Base-by-base conservation (phyloP, 768 basidiomycete species). In the Suillus weaverae region DNA sequence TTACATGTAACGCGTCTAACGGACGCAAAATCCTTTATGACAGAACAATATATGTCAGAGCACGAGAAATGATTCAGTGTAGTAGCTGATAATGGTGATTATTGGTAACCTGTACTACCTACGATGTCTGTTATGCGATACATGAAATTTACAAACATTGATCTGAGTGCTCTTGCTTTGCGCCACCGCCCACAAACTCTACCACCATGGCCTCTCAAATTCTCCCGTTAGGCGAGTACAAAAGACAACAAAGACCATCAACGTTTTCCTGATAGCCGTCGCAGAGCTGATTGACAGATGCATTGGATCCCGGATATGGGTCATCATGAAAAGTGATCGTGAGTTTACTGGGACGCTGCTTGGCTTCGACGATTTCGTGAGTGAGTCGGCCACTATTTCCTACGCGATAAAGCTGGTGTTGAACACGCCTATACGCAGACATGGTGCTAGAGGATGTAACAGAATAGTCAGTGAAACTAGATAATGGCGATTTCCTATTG, bases 301-400 rank as follows among this genome's bases (percentile, higher is more conserved):
- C 74, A 99, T 98, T 75, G 97, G 97, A 63, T 97, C 95, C 39
- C 87, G 88, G 57, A 96, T 99, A 73, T 97, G 95, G 94, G 97
- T 99, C 71, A 88, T 99, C 76, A 98, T 97, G 94, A 99, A 98
- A 81, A 89, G 85, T 70, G 95, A 99, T 67, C 90, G 95, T 54
- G 97, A 99, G 80, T 99, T 98, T 79, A 93, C 92, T 30, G 97
- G 97, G 13, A 97, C 89, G 3, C 82, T 99, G 48, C 84, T 97
- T 39, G 97, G 97, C 2, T 99, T 99, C 71, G 97, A 99, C 75
- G 97, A 99, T 79, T 99, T 97, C 77, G 97, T 99, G 77, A 99
- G 97, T 98, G 76, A 85, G 97, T 96, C 20, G 4, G 33, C n/a
- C 16, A 9, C 53, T 5, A 20, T 16, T 26, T 56, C 26, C 3